Conservation (phyloP, 2,329 filamentous ascomycete genomes). For the Alternaria hordeiaustralica region DNA sequence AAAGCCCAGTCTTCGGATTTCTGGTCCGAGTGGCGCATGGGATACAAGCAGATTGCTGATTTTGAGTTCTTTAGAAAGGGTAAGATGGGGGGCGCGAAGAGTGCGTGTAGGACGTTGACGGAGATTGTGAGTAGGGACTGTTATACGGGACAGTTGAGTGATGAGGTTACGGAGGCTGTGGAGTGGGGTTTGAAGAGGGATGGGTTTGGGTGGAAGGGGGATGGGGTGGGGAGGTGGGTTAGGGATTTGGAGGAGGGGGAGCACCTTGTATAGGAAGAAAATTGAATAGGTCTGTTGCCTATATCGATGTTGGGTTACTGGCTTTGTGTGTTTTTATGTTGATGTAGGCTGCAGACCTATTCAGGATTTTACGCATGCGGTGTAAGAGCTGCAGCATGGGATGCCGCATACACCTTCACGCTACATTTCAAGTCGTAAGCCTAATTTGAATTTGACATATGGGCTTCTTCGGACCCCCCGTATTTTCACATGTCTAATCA, state of each 20-base stretch:
- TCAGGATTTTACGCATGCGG: too few relatives aligned
- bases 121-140: slow-evolving; percentile 39
- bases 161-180: slow-evolving; percentile 35
- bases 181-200: slow-evolving; percentile 22
- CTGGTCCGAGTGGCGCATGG: slow-evolving; percentile 46
- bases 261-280: accelerated
- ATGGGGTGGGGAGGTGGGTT: slow-evolving; percentile 27
- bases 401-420: neutral
- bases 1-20: slow-evolving; percentile 52
- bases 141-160: slow-evolving; percentile 13
- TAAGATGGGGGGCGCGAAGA: neutral
- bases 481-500: neutral
- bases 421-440: accelerated
- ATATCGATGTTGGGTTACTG: neutral
- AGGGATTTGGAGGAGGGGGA: slow-evolving; percentile 15
- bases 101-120: slow-evolving; percentile 21
- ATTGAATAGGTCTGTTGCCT: neutral
- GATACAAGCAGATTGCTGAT: slow-evolving; percentile 37
- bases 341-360: neutral
- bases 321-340: neutral
- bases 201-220: slow-evolving; percentile 34
- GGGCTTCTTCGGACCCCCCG: neutral
- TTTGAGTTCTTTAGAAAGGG: slow-evolving; percentile 15
- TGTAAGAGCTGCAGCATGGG: neutral
- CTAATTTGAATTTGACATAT: accelerated